Base-by-base conservation (phyloP, 305 asterid species). In the Fraxinus albicans region DNA sequence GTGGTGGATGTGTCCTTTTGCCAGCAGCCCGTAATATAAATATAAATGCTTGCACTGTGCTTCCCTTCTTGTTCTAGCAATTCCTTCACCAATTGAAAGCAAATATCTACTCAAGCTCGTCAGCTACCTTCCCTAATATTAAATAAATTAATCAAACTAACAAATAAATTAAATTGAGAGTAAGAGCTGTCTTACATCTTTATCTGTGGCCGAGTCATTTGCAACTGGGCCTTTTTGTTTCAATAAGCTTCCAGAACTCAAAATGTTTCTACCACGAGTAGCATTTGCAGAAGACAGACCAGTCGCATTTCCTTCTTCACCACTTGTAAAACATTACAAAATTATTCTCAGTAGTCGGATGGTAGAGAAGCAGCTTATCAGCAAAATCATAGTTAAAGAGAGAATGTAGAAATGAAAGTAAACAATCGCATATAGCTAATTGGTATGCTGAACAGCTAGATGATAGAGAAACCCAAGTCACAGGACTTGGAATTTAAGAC, bases 241-340 rank as follows among this genome's bases (percentile, higher is more conserved):
- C 73, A 93, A 81, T 75, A 92, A 87, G 87, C 86, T 88, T 84
- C 92, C 95, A 40, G 96, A 87, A 88, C 85, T 91, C 85, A 89
- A 79, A 44, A 86, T 75, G 83, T 85, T 92, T 86, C 93, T 90
- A 84, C 85, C 83, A 12, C 89, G 93, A 82, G 84, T 78, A 15
- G 87, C 89, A 90, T 88, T 92, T 63, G 86, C 92, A 80, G 91
- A 69, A 69, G 75, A 86, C 83, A 90, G 89, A 67, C 88, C 93
- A 69, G 84, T 81, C 25, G 90, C 84, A 77, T 89, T 90, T 77
- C 88, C 89, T 83, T 90, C 97, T 78, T 93, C 96, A 17, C 89
- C 97, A 81, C 97, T 97, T 95, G 88, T 40, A 83, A n/a, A 77
- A 82, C 40, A 88, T 82, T 8, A 13, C 38, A 55, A 67, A 25